Percentiles rank a stretch among this genome's conserved stretches.
These are phyloP conservation scores for Lecanosticta acicola DNA, from an alignment of 2,329 filamentous ascomycete genomes.

Conservation along the genomic window DNA sequence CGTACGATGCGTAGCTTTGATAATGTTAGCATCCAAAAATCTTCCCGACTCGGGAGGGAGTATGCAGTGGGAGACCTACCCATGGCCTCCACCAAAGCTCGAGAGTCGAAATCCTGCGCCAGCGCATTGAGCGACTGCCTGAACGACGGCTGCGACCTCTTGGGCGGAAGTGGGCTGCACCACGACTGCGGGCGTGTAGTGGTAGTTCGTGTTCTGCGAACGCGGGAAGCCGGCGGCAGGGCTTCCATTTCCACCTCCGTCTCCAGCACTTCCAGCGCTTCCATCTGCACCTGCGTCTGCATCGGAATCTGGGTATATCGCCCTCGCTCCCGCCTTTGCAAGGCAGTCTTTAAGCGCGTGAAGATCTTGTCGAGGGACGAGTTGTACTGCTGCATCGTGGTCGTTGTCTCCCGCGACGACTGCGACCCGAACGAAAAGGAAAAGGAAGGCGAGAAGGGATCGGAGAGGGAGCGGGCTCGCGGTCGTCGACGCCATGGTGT, in stretches of 20 bases:
- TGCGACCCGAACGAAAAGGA: not conserved
- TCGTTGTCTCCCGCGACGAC: not conserved
- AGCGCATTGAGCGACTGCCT: not conserved
- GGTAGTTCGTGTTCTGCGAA: slow-evolving; percentile 17
- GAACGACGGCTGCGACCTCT: slow-evolving; percentile 9
- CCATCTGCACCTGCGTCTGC: not conserved
- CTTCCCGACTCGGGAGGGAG: too few species aligned
- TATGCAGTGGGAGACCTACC: not conserved
- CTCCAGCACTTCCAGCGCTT: not conserved
- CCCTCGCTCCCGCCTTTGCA: not conserved
- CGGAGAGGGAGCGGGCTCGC: not conserved
- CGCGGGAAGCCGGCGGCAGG: not conserved
- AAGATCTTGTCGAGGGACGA: not conserved
- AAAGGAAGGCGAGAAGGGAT: not conserved
- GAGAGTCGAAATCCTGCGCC: slow-evolving; percentile 2
- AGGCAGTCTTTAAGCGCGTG: not conserved
- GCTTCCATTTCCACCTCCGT: not conserved
- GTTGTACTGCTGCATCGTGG: not conserved
- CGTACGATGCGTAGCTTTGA: slow-evolving; percentile 16
- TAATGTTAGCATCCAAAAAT: too few species aligned
- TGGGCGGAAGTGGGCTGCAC: slow-evolving; percentile 9
- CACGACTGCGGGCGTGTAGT: slow-evolving; percentile 12
- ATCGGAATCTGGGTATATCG: not conserved
- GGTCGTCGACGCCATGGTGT: not conserved
- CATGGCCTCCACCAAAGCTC: slow-evolving; percentile 17